These are phyloP conservation scores for Oryza glaberrima DNA, from an alignment of 176 grass and related monocot genomes.

Conservation along the genomic window DNA sequence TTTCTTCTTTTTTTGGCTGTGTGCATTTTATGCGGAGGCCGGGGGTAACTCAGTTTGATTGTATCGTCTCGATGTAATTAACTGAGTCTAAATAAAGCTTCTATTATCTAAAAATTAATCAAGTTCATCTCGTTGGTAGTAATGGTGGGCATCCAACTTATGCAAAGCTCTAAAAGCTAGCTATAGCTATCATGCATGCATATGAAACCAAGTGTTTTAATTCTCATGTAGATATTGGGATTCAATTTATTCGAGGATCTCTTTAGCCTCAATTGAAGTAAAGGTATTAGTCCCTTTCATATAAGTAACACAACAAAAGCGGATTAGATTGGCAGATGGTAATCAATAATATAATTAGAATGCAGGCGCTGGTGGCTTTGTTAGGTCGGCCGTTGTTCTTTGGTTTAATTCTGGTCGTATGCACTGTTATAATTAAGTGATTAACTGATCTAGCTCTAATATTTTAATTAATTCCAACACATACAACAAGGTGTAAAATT, in stretches of 20 bases:
- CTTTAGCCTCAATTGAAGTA: background rate
- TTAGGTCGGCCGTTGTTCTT: conserved; percentile 25
- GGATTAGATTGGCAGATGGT: background rate
- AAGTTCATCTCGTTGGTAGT: conserved; percentile 19
- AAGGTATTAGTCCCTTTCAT: background rate
- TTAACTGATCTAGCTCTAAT: too few species aligned
- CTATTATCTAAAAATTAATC: background rate
- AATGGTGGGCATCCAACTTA: conserved; percentile 39
- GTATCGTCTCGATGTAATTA: too few species aligned
- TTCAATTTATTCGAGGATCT: background rate
- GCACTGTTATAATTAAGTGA: background rate
- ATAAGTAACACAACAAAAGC: background rate
- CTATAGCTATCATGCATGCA: background rate
- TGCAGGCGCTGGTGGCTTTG: conserved; percentile 36
- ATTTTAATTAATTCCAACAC: too few species aligned
- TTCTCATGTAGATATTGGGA: too few species aligned
- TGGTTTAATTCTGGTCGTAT: background rate
- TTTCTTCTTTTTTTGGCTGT: too few species aligned
- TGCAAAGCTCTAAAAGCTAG: background rate
- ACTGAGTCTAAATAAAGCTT: too few species aligned
- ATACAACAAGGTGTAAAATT: too few species aligned
- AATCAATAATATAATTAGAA: background rate
- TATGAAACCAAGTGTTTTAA: too few species aligned
- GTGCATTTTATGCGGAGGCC: too few species aligned
- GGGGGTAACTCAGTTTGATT: too few species aligned